These are phyloP conservation scores for Naegleria lovaniensis DNA, from an alignment of 208 protist genomes.

Conservation along the genomic window DNA sequence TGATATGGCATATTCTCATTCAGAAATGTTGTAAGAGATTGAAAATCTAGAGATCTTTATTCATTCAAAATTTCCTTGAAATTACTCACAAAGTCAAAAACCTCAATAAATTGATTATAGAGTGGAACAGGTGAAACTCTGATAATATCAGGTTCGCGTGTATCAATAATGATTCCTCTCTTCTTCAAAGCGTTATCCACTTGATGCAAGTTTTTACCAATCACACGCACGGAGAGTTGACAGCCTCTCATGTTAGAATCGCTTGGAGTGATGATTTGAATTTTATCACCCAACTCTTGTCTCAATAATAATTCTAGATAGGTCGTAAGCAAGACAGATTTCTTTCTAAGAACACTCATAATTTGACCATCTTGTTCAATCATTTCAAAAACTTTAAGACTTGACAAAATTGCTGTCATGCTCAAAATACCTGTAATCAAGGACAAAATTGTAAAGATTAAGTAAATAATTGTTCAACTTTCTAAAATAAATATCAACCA, in stretches of 20 bases:
- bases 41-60: too few species aligned
- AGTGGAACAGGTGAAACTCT: conserved; percentile 69
- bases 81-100: conserved; percentile 51
- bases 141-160: conserved; percentile 58
- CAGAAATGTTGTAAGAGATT: too few species aligned
- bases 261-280: conserved; percentile 70
- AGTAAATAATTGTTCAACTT: too few species aligned
- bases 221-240: conserved; percentile 75
- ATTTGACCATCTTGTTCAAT: conserved; percentile 37
- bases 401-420: conserved; percentile 60
- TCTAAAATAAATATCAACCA: too few species aligned
- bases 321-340: conserved; percentile 70
- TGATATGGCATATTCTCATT: too few species aligned
- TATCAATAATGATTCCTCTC: conserved; percentile 54
- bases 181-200: conserved; percentile 53
- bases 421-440: conserved; percentile 53
- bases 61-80: conserved; percentile 30
- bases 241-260: conserved; percentile 68
- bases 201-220: conserved; percentile 43
- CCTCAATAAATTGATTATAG: conserved; percentile 83
- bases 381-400: conserved; percentile 71
- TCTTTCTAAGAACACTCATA: conserved; percentile 62
- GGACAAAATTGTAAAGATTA: too few species aligned
- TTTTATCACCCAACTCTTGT: conserved; percentile 32
- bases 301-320: conserved; percentile 75